phyloP scores from a whole-genome alignment of 2,329 filamentous ascomycete species.

The Ambrosiella xylebori region DNA sequence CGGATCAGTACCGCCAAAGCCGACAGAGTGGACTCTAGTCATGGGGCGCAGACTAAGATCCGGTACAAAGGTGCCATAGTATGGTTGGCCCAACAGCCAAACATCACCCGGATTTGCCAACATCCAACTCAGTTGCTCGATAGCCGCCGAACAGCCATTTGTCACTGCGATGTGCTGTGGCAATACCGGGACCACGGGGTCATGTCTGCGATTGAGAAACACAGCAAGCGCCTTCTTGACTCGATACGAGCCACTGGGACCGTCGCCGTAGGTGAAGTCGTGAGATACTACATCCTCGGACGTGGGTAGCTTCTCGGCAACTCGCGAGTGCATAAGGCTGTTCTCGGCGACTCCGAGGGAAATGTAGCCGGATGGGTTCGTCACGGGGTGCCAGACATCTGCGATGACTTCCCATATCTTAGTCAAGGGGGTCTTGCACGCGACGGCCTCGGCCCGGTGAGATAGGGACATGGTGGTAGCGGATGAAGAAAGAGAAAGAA shows the following conservation, averaged over 20 bases:
- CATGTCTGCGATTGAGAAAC: conserved; percentile 23
- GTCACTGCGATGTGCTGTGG: conserved; percentile 22
- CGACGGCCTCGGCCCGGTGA: conserved; percentile 18
- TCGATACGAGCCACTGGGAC: conserved; percentile 22
- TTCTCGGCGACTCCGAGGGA: conserved; percentile 37
- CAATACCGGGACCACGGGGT: conserved; percentile 18
- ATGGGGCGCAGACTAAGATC: conserved; percentile 28
- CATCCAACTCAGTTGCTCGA: conserved; percentile 25
- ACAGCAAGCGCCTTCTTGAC: conserved; percentile 19
- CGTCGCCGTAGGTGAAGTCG: conserved; percentile 26
- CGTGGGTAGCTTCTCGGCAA: conserved; percentile 25
- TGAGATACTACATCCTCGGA: conserved; percentile 20
- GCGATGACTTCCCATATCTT: conserved; percentile 27
- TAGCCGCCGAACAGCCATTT: conserved; percentile 25
- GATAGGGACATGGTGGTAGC: conserved; percentile 16
- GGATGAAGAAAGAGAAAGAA: background rate
- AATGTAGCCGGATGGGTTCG: conserved; percentile 28
- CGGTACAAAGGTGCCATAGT: conserved; percentile 30
- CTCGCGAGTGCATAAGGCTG: conserved; percentile 29
- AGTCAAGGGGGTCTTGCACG: conserved; percentile 17
- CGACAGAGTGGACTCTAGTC: conserved; percentile 25
- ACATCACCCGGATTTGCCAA: conserved; percentile 24
- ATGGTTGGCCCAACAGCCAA: conserved; percentile 26
- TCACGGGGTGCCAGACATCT: conserved; percentile 25
- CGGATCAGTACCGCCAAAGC: conserved; percentile 28